phyloP scores from a whole-genome alignment of 139 green algal species.

The Micractinium conductrix region DNA sequence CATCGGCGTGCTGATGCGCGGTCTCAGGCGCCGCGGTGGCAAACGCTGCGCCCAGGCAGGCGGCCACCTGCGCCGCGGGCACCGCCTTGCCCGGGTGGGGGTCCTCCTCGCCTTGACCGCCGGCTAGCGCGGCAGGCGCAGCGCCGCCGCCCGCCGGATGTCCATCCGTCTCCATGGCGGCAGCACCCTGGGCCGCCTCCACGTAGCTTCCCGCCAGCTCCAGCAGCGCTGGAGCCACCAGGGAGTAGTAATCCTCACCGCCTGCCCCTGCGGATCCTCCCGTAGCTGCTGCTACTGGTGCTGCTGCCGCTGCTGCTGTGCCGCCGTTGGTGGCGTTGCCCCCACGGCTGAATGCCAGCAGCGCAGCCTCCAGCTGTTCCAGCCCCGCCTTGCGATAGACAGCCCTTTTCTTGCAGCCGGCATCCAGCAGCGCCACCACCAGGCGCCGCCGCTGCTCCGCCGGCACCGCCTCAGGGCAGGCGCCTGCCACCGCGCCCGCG shows the following conservation, averaged over 20 bases:
- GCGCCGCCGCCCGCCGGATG: not conserved
- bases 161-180: not conserved
- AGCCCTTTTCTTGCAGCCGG: slow-evolving; percentile 38
- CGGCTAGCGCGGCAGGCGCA: not conserved
- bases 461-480: not conserved
- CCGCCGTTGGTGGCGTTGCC: not conserved
- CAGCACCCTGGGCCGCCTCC: slow-evolving; percentile 5
- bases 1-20: slow-evolving; percentile 8
- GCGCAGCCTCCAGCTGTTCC: slow-evolving; percentile 38
- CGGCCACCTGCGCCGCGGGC: slow-evolving; percentile 15
- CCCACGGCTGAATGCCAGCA: slow-evolving; percentile 8
- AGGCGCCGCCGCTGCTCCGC: not conserved
- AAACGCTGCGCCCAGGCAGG: slow-evolving; percentile 25
- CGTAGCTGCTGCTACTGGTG: not conserved
- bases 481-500: slow-evolving; percentile 48
- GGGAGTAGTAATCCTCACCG: slow-evolving; percentile 12
- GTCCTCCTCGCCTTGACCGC: not conserved
- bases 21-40: not conserved
- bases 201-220: slow-evolving; percentile 19
- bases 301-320: not conserved
- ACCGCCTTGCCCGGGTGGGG: slow-evolving; percentile 1
- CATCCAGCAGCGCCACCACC: slow-evolving; percentile 44
- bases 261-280: not conserved
- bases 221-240: slow-evolving; percentile 29
- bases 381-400: slow-evolving; percentile 44